Percentiles rank a stretch among this genome's conserved stretches.
Conservation (phyloP, 2,329 filamentous ascomycete species). For the Xylariaceae sp. region DNA sequence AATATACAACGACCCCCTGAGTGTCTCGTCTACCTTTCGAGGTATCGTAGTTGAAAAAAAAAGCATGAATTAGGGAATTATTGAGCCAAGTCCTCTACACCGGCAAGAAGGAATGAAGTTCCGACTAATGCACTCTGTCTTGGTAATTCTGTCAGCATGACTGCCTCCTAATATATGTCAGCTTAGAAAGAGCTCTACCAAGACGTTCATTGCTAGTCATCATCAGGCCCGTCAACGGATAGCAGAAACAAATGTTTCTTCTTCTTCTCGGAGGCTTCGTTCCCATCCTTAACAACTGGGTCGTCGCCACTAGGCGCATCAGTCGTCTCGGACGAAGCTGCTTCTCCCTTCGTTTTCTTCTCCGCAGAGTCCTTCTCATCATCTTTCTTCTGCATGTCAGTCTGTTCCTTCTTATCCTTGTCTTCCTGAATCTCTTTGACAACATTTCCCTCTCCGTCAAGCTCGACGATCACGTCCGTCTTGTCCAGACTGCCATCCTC, state of each 20-base stretch:
- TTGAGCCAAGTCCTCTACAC: too few relatives aligned
- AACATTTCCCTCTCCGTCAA: slow-evolving; percentile 45
- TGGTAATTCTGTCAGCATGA: too few relatives aligned
- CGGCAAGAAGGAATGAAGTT: too few relatives aligned
- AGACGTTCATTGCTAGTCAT: background rate
- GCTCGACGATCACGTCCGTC: slow-evolving; percentile 50
- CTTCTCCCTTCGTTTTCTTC: slow-evolving; percentile 12
- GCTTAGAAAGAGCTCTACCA: background rate
- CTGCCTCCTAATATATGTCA: too few relatives aligned
- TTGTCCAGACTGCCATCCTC: slow-evolving; percentile 61
- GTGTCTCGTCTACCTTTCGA: too few relatives aligned
- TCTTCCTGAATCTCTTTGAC: slow-evolving; percentile 38
- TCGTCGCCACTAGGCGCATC: slow-evolving; percentile 19
- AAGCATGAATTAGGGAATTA: too few relatives aligned
- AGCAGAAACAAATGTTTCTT: slow-evolving; percentile 26
- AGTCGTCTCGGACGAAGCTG: too few relatives aligned
- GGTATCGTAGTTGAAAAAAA: too few relatives aligned
- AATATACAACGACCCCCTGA: too few relatives aligned
- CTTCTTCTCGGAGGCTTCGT: slow-evolving; percentile 1
- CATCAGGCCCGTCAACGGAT: slow-evolving; percentile 29
- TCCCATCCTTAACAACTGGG: slow-evolving; percentile 7
- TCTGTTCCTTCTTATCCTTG: slow-evolving; percentile 32
- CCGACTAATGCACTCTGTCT: too few relatives aligned
- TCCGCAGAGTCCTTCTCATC: slow-evolving; percentile 12
- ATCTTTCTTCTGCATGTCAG: slow-evolving; percentile 27